phyloP scores from a whole-genome alignment of 805 yeast species.

The Teunomyces gatunensis region DNA sequence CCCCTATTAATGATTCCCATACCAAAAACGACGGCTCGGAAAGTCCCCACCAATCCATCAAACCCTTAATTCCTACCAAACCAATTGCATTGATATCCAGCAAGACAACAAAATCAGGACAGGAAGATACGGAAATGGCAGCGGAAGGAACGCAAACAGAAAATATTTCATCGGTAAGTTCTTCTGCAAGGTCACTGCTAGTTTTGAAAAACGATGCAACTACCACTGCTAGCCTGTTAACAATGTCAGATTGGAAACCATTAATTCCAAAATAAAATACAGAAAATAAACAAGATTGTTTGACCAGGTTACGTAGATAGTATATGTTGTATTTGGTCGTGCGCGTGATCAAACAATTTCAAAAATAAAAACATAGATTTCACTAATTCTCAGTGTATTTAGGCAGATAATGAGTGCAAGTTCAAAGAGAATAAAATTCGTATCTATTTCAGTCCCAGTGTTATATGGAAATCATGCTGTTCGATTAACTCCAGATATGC shows the following conservation, averaged over 20 bases:
- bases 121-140: neutral
- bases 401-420: slow-evolving; percentile 10
- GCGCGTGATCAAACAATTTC: neutral
- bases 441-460: slow-evolving; percentile 72
- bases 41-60: slow-evolving; percentile 5
- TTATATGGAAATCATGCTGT: slow-evolving; percentile 78
- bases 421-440: slow-evolving; percentile 23
- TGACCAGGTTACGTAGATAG: neutral
- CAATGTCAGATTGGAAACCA: slow-evolving; percentile 52
- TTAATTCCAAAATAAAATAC: slow-evolving; percentile 41
- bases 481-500: slow-evolving; percentile 51
- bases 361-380: neutral
- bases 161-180: neutral
- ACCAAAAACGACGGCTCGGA: neutral
- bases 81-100: slow-evolving; percentile 26
- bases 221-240: slow-evolving; percentile 12
- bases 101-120: slow-evolving; percentile 12
- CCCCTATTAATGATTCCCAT: slow-evolving; percentile 17
- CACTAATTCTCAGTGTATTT: neutral
- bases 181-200: slow-evolving; percentile 8
- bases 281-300: too few relatives aligned
- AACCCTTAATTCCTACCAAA: slow-evolving; percentile 38
- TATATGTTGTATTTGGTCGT: slow-evolving; percentile 1
- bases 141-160: neutral
- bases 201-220: slow-evolving; percentile 4